phyloP scores from a whole-genome alignment of 495 filamentous ascomycete genomes.

The Aspergillus indologenus region DNA sequence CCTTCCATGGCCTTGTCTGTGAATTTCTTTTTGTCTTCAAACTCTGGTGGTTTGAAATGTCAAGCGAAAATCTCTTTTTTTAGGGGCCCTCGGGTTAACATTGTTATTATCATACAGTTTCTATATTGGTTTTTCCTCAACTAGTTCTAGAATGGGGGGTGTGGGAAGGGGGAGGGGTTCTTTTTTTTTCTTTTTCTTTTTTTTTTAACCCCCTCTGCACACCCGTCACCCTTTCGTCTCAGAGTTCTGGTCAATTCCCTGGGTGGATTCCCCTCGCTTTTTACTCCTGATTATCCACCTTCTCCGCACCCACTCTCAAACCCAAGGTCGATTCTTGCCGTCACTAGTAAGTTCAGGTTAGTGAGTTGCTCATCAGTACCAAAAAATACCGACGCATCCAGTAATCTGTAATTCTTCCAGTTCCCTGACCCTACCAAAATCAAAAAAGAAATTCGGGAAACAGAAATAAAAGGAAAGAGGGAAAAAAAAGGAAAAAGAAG shows the following conservation, averaged over 20 bases:
- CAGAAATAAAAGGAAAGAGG: slow-evolving; percentile 4
- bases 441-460: slow-evolving; percentile 1
- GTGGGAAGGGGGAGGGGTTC: background rate
- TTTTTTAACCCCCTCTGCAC: background rate
- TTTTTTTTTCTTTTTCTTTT: background rate
- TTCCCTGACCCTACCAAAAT: background rate
- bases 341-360: background rate
- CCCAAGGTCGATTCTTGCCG: background rate
- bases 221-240: background rate
- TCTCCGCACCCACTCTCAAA: slow-evolving; percentile 10
- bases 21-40: background rate
- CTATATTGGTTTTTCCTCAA: background rate
- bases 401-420: background rate
- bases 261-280: background rate
- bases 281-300: slow-evolving; percentile 3
- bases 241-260: background rate
- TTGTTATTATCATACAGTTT: background rate
- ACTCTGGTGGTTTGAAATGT: background rate
- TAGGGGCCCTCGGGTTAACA: background rate
- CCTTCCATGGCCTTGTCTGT: background rate
- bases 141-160: background rate
- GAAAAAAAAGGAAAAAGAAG: background rate
- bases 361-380: background rate
- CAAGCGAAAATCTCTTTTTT: background rate
- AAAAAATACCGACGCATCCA: background rate